A percentile compares a stretch with the other conserved stretches of the same genome.
Conservation (phyloP, 441 rosid species). For the Adansonia madagascariensis region DNA sequence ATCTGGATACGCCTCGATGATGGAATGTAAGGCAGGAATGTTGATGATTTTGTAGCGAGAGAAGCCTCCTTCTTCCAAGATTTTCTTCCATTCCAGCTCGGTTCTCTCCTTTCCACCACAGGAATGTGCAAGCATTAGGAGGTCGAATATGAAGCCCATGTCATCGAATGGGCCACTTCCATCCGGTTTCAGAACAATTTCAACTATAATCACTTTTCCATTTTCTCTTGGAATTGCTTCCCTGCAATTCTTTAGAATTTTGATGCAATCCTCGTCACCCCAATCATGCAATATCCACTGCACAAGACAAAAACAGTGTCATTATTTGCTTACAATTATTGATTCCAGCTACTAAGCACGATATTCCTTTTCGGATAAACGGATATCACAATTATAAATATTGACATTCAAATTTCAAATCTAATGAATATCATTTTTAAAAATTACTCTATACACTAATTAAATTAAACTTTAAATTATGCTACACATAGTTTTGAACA, state of each 20-base stretch:
- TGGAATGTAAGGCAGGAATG: constrained; percentile 32
- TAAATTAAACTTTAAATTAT: no score
- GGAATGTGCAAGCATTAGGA: constrained; percentile 39
- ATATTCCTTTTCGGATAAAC: no score
- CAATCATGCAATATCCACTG: constrained; percentile 51
- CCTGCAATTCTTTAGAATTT: constrained; percentile 46
- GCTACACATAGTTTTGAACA: no score
- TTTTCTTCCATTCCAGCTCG: constrained; percentile 47
- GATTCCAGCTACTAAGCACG: no score
- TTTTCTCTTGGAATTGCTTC: constrained; percentile 37
- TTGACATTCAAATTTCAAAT: no score
- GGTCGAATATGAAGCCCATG: constrained; percentile 29
- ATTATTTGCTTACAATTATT: no score
- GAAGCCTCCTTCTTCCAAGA: constrained; percentile 48
- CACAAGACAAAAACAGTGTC: neutral
- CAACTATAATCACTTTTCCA: constrained; percentile 45
- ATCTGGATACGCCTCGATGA: constrained; percentile 50
- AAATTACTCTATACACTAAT: no score
- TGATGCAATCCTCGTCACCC: constrained; percentile 47
- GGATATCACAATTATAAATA: no score
- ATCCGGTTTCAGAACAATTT: constrained; percentile 35
- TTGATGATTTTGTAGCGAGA: constrained; percentile 42
- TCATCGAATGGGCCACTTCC: constrained; percentile 30
- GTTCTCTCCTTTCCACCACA: constrained; percentile 50
- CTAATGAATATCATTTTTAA: no score